These are phyloP conservation scores for Saturnispora ahearnii DNA, from an alignment of 805 yeast genomes.

Conservation along the genomic window DNA sequence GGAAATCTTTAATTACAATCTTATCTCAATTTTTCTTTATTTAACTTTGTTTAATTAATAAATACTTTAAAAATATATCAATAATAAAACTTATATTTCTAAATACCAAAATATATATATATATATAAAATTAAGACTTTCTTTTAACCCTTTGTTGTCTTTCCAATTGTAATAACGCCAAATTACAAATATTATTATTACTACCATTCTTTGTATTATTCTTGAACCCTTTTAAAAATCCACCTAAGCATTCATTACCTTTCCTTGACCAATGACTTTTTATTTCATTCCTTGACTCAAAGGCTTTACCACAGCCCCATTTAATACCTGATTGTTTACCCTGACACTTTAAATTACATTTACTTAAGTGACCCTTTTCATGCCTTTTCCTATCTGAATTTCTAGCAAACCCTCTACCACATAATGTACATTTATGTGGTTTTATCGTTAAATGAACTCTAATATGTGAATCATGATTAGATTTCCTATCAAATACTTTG, in stretches of 20 bases:
- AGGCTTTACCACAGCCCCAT: slow-evolving; percentile 10
- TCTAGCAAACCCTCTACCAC: slow-evolving; percentile 13
- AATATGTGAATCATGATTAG: slow-evolving; percentile 14
- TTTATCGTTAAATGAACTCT: slow-evolving; percentile 10
- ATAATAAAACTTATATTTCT: not conserved
- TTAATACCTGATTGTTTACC: not conserved
- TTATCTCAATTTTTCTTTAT: not conserved
- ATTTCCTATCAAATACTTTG: slow-evolving; percentile 12
- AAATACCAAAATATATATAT: not conserved
- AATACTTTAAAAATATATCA: not conserved
- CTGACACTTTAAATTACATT: slow-evolving; percentile 1
- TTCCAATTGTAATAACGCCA: slow-evolving; percentile 5
- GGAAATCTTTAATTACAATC: not conserved
- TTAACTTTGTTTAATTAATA: not conserved
- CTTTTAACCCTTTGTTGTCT: slow-evolving; percentile 2
- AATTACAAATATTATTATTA: not conserved
- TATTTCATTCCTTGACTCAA: slow-evolving; percentile 1
- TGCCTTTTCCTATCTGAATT: slow-evolving; percentile 12
- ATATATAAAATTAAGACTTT: not conserved
- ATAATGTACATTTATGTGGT: slow-evolving; percentile 10
- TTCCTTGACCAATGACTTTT: slow-evolving; percentile 10
- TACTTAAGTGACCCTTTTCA: slow-evolving; percentile 7
- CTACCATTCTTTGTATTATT: not conserved
- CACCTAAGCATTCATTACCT: not conserved
- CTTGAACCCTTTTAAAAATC: not conserved